These are phyloP conservation scores for Fusarium fujikuroi DNA, from an alignment of 2,329 filamentous ascomycete species.

Conservation along the genomic window DNA sequence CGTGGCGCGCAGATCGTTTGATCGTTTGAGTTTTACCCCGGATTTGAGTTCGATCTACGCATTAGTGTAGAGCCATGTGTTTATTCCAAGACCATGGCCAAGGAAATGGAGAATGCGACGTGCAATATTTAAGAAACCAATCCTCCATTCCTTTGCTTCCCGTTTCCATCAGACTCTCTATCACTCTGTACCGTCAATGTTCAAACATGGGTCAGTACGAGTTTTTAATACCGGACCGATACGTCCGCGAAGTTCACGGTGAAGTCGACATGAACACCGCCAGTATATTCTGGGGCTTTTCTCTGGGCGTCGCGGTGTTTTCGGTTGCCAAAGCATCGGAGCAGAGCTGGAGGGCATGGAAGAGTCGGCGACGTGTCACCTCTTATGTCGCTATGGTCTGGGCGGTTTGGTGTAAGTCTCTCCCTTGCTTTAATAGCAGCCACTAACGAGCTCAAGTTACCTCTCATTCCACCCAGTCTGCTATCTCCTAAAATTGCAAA, in stretches of 20 bases:
- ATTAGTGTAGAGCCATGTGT: neutral
- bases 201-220: constrained; percentile 35
- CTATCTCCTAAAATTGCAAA: constrained; percentile 61
- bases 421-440: too few relatives aligned
- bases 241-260: constrained; percentile 33
- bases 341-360: constrained; percentile 33
- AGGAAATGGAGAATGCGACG: neutral
- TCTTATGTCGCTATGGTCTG: constrained; percentile 39
- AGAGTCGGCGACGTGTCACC: constrained; percentile 14
- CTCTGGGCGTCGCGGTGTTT: constrained; percentile 32
- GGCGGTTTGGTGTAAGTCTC: constrained; percentile 42
- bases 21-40: neutral
- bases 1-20: neutral
- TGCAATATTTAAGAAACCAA: neutral
- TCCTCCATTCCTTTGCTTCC: too few relatives aligned
- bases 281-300: constrained; percentile 43
- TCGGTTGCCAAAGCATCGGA: constrained; percentile 8
- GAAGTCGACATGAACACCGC: constrained; percentile 39
- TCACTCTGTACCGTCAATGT: too few relatives aligned
- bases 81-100: neutral
- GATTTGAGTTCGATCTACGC: neutral
- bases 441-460: constrained; percentile 27
- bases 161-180: too few relatives aligned
- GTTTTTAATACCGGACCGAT: constrained; percentile 38
- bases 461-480: constrained; percentile 56